These are phyloP conservation scores for Xylariomycetidae sp. DNA, from an alignment of 2,329 filamentous ascomycete genomes.

Conservation along the genomic window DNA sequence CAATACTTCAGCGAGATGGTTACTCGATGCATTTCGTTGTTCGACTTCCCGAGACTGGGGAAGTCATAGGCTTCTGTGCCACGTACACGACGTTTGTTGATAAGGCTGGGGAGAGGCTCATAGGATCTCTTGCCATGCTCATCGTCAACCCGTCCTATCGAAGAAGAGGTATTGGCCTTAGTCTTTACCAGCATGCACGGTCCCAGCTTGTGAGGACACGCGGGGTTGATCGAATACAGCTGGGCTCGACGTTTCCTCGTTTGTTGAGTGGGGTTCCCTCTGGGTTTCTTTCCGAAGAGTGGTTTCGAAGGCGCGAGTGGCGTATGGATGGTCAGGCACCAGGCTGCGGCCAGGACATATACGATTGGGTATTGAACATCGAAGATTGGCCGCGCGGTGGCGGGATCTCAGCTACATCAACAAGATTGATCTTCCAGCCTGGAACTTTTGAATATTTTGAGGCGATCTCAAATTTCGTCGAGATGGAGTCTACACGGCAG, in stretches of 20 bases:
- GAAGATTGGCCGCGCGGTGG: constrained; percentile 41
- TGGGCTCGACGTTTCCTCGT: constrained; percentile 56
- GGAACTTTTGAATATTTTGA: constrained; percentile 43
- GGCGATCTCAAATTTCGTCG: constrained; percentile 45
- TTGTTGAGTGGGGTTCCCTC: constrained; percentile 50
- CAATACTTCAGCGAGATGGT: constrained; percentile 48
- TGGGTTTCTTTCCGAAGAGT: constrained; percentile 38
- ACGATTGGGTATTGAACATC: constrained; percentile 52
- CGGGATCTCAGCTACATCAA: constrained; percentile 29
- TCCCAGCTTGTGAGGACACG: constrained; percentile 43
- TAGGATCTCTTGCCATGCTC: constrained; percentile 52
- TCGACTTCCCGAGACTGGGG: constrained; percentile 37
- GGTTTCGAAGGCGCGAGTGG: constrained; percentile 54
- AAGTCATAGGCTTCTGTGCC: constrained; percentile 53
- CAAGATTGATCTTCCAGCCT: constrained; percentile 38
- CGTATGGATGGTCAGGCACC: constrained; percentile 36
- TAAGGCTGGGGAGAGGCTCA: constrained; percentile 44
- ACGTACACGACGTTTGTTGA: constrained; percentile 56
- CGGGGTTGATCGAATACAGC: constrained; percentile 49
- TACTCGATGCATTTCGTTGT: constrained; percentile 56
- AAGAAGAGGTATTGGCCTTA: constrained; percentile 46
- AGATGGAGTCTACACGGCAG: constrained; percentile 40
- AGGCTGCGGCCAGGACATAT: constrained; percentile 44
- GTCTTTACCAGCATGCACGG: constrained; percentile 48
- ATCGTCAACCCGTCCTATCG: constrained; percentile 46